A percentile compares a stretch with the other conserved stretches of the same genome.
Conservation (phyloP, 2,329 filamentous ascomycete species). For the Arachnomyces sp. region DNA sequence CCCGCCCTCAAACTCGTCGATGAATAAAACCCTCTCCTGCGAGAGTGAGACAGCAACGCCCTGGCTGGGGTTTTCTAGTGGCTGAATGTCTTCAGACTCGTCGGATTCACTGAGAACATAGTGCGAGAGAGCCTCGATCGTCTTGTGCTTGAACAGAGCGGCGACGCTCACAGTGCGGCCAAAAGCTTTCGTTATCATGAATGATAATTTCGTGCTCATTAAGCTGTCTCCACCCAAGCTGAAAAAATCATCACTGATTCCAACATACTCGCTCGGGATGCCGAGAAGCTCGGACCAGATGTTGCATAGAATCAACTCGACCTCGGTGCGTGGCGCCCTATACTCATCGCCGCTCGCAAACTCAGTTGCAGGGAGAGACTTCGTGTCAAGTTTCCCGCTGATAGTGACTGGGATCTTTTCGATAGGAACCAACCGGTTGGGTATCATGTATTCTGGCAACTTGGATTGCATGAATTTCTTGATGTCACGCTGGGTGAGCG, state of each 20-base stretch:
- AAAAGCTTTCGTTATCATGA: background rate
- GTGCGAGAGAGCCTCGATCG: slow-evolving; percentile 1
- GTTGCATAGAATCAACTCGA: background rate
- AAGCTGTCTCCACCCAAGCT: slow-evolving; percentile 2
- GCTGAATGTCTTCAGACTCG: background rate
- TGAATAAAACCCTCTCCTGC: background rate
- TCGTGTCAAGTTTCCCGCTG: background rate
- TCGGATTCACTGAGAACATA: background rate
- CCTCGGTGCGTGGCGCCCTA: background rate
- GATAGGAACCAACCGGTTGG: background rate
- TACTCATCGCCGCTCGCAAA: slow-evolving; percentile 1
- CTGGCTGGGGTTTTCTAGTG: background rate
- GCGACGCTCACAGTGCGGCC: background rate
- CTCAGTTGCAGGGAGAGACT: background rate
- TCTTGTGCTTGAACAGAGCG: background rate
- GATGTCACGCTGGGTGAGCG: too few relatives aligned
- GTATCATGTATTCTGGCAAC: background rate
- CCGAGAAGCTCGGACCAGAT: slow-evolving; percentile 1
- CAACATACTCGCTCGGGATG: background rate
- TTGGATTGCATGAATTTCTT: too few relatives aligned
- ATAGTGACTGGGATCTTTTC: background rate
- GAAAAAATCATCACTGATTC: slow-evolving; percentile 4
- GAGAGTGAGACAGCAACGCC: background rate
- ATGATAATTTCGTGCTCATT: slow-evolving; percentile 1
- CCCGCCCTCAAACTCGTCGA: slow-evolving; percentile 1